Base-by-base conservation (phyloP, 2,329 filamentous ascomycete species). In the Verticillium albo-atrum region DNA sequence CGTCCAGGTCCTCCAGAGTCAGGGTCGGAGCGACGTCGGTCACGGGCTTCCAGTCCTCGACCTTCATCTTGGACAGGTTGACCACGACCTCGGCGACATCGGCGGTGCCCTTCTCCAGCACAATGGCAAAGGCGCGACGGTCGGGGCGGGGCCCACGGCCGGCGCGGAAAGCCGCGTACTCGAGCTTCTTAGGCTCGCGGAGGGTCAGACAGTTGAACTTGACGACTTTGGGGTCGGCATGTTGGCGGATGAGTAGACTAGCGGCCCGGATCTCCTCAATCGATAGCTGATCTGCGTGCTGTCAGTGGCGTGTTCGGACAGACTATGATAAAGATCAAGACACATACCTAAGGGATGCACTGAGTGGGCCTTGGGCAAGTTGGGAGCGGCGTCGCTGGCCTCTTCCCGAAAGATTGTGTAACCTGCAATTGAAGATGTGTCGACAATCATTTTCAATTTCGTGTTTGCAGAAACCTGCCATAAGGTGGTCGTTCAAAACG, bases 111-210 rank as follows among this genome's bases (percentile, higher is more conserved):
- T 68, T 68, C 61, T 80, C 74, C 25, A 82, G 71, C 58, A 82
- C 71, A 56, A 82, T 81, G 62, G 77, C 76, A 42, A 82, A 81
- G 14, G 77, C 79, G 14, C 76, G 75, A 20, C 84, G 85, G 56
- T 77, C 78, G 3, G 72, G 73, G 3, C 80, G 79, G 2, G 60
- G 60, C 20, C 68, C 68, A 5, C 47, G 58, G 9, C 67, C 68
- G 10, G 69, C 53, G 27, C 68, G 70, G 3, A 61, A 62, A 32
- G 68, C 64, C 2, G 69, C 63, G 3, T 70, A 68, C 28, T 64
- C 17, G 4, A 67, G 4, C 4, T 65, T 35, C 3, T 64, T 54
- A 0, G 61, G 55, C 2, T 70, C 57, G 2, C 60, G n/a, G 10
- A 70, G 58, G 0, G 68, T 47, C 58, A 70, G 67, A 15, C 70